Evolutionary conservation across 2,329 filamentous ascomycete genomes (phyloP).

Genomic region (Talaromyces sp.): DNA sequence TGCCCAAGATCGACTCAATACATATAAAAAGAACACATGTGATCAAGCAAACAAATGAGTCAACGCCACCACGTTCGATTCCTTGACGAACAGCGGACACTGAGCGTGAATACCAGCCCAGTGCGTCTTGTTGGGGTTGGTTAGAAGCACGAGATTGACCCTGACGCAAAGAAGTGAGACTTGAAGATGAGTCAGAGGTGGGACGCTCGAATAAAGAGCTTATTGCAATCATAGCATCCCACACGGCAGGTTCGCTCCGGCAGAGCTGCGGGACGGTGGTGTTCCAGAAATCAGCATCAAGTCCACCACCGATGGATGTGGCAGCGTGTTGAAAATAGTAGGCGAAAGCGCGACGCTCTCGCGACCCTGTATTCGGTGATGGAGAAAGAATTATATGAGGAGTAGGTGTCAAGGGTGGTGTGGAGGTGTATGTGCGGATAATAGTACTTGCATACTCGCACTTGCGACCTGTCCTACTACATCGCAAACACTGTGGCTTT

Average conservation of each 20-base stretch:
- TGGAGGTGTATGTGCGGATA: not conserved
- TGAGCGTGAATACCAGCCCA: conserved; percentile 33
- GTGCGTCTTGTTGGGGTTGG: conserved; percentile 25
- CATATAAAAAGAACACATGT: conserved; percentile 34
- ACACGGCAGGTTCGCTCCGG: conserved; percentile 35
- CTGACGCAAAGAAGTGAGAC: not conserved
- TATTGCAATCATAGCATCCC: conserved; percentile 39
- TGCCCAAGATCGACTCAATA: conserved; percentile 30
- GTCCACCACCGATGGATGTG: conserved; percentile 28
- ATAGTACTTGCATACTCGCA: conserved; percentile 30
- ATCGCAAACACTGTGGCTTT: conserved; percentile 31
- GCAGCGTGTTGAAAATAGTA: conserved; percentile 36
- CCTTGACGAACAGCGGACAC: conserved; percentile 26
- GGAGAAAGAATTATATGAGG: conserved; percentile 19
- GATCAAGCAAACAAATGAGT: conserved; percentile 29
- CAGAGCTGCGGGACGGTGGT: conserved; percentile 35
- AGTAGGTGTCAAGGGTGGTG: conserved; percentile 1
- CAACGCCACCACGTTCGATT: conserved; percentile 25
- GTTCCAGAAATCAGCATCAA: conserved; percentile 38
- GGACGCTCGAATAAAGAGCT: conserved; percentile 33
- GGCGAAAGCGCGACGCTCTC: conserved; percentile 38
- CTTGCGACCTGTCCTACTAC: conserved; percentile 29
- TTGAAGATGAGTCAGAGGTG: conserved; percentile 4
- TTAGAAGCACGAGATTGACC: not conserved
- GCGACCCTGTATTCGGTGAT: conserved; percentile 25